Base-by-base conservation (phyloP, 345 rosid genomes). In the Adansonia digitata region DNA sequence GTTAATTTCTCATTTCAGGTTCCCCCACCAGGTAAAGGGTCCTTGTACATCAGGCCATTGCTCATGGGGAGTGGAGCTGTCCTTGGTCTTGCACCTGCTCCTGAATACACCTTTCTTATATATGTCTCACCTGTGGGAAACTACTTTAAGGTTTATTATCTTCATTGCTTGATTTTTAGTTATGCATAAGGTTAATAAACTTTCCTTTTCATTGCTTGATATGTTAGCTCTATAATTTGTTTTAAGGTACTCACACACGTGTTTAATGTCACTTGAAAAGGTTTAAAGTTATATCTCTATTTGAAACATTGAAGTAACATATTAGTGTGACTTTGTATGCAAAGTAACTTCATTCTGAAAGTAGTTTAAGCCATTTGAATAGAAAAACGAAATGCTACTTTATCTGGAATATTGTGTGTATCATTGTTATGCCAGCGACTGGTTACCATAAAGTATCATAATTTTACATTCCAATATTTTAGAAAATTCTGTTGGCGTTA, bases 21-120 rank as follows among this genome's bases (percentile, higher is more conserved):
- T 62, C 97, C 99, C 22, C 99, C 99, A 42, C 68, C 89, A 1
- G 99, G 97, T 81, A 95, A 95, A 85, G 99, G 98, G 52, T 89
- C 99, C 42, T 87, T 95, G 51, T 95, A 91, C 69, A 81, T 95
- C 35, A 87, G 98, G 80, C 99, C 97, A 71, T 86, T 95, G 88
- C 83, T 95, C 63, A 90, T 95, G 94, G 98, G 99, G 42, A 93
- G 89, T 78, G 69, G 69, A 64, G 69, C 69, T 20, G 51, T 72
- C 39, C 98, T 95, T 81, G 98, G 98, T 82, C 94, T 93, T 82
- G 94, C 97, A 7, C 99, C 99, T 79, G 89, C 98, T 64, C 98
- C 98, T 26, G 99, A 95, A 76, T 95, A 90, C 77, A 95, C 96
- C 72, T 93, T 95, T 81, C 78, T 95, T 73, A 81, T 93, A 75